Evolutionary conservation across 2,329 filamentous ascomycete genomes (phyloP).

Genomic region (Trichoderma semiorbis): DNA sequence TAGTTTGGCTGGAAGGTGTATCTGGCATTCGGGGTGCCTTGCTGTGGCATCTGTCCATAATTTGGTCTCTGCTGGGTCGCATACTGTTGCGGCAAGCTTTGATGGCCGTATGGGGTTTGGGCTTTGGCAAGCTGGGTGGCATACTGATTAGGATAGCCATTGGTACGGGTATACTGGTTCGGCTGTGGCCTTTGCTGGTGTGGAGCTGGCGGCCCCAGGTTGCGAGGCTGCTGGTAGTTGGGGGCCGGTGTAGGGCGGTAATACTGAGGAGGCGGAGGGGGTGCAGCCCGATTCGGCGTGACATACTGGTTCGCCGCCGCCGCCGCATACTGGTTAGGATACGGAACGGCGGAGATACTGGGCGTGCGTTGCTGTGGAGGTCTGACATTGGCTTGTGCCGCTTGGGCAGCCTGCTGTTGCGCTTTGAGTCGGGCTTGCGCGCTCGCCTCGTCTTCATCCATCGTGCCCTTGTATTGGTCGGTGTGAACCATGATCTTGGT

Average conservation of each 20-base stretch:
- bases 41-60: conserved; percentile 40
- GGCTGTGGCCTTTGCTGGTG: conserved; percentile 32
- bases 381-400: conserved; percentile 33
- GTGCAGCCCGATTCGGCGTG: conserved; percentile 45
- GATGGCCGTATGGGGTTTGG: conserved; percentile 50
- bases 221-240: conserved; percentile 43
- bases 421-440: conserved; percentile 49
- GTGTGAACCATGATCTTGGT: conserved; percentile 71
- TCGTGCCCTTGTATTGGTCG: conserved; percentile 70
- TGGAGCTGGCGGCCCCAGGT: conserved; percentile 31
- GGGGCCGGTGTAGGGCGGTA: conserved; percentile 39
- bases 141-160: conserved; percentile 46
- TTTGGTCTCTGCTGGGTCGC: conserved; percentile 46
- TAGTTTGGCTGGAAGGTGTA: conserved; percentile 40
- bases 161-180: conserved; percentile 49
- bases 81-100: conserved; percentile 48
- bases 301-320: conserved; percentile 41
- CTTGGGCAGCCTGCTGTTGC: conserved; percentile 33
- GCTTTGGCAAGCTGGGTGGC: conserved; percentile 51
- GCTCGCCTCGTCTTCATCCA: conserved; percentile 77
- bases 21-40: conserved; percentile 42
- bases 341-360: conserved; percentile 38
- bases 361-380: conserved; percentile 39
- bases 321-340: conserved; percentile 42
- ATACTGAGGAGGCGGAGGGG: conserved; percentile 41